Evolutionary conservation across 192 early-diverging fungal genomes (phyloP).

Genomic region (Podila minutissima): DNA sequence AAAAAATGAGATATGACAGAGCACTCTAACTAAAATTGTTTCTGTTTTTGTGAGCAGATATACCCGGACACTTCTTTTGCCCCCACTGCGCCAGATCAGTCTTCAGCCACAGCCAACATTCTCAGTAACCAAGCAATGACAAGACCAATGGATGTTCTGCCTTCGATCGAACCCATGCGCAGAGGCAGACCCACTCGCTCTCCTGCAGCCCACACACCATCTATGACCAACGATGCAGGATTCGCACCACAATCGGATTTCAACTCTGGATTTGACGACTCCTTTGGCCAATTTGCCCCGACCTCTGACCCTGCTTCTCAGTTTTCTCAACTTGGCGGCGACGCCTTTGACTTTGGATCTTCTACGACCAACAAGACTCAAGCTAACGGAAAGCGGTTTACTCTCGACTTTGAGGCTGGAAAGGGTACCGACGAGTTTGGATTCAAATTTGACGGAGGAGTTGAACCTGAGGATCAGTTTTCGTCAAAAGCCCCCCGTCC

Average conservation of each 20-base stretch:
- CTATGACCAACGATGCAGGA: neutral
- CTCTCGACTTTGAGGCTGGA: constrained; percentile 18
- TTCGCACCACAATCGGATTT: constrained; percentile 12
- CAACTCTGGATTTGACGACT: constrained; percentile 43
- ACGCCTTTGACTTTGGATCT: constrained; percentile 38
- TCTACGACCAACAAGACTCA: constrained; percentile 3
- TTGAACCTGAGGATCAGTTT: neutral
- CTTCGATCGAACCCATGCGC: constrained; percentile 84
- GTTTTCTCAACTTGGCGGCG: constrained; percentile 38
- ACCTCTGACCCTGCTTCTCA: constrained; percentile 21
- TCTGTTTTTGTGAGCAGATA: constrained; percentile 23
- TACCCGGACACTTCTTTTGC: constrained; percentile 33
- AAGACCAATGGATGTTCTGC: constrained; percentile 55
- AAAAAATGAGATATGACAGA: constrained; percentile 1
- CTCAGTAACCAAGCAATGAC: constrained; percentile 40
- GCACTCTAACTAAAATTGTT: constrained; percentile 5
- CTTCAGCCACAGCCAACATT: constrained; percentile 40
- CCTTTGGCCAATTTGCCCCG: constrained; percentile 35
- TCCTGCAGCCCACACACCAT: constrained; percentile 2
- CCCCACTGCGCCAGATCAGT: constrained; percentile 13
- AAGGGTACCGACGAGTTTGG: constrained; percentile 31
- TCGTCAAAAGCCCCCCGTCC: neutral
- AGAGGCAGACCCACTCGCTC: constrained; percentile 83
- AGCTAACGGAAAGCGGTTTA: constrained; percentile 14
- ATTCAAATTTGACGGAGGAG: constrained; percentile 11